These are phyloP conservation scores for Oryza longistaminata DNA, from an alignment of 176 grass and related monocot species.

Conservation along the genomic window DNA sequence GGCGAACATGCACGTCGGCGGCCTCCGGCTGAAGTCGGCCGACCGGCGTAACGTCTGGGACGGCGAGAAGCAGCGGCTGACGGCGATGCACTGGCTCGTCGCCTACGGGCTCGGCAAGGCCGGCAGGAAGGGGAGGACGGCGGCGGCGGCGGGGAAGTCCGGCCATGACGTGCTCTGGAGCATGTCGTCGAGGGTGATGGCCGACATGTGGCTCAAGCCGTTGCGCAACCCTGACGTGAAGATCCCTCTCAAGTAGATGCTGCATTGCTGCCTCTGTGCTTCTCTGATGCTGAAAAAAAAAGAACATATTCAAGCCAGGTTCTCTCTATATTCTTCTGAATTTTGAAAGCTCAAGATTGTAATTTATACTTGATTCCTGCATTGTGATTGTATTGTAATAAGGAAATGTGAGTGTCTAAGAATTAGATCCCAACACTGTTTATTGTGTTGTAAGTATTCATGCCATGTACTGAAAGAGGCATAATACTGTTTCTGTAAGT, in stretches of 20 bases:
- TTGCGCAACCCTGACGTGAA: slow-evolving; percentile 90
- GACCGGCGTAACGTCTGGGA: slow-evolving; percentile 67
- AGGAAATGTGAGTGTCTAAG: not conserved
- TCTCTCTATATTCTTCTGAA: not conserved
- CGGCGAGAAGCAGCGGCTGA: slow-evolving; percentile 80
- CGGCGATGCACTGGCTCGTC: slow-evolving; percentile 92
- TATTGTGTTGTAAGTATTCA: slow-evolving; percentile 7
- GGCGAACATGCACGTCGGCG: slow-evolving; percentile 67
- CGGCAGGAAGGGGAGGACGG: slow-evolving; percentile 42
- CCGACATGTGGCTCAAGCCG: slow-evolving; percentile 94
- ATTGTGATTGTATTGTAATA: not conserved
- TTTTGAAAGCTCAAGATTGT: not conserved
- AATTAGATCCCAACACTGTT: not conserved
- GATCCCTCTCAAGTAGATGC: slow-evolving; percentile 37
- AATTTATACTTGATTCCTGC: slow-evolving; percentile 13
- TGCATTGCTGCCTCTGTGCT: not conserved
- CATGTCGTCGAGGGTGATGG: slow-evolving; percentile 89
- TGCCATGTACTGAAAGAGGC: not conserved
- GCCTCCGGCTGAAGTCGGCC: slow-evolving; percentile 51
- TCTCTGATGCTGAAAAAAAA: not conserved
- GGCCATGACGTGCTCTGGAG: slow-evolving; percentile 70
- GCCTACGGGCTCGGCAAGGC: slow-evolving; percentile 83
- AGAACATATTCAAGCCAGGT: not conserved
- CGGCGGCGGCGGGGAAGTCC: slow-evolving; percentile 30
- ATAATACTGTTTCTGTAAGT: not conserved